Conservation (phyloP, 495 filamentous ascomycete genomes). For the Niebla homalea region DNA sequence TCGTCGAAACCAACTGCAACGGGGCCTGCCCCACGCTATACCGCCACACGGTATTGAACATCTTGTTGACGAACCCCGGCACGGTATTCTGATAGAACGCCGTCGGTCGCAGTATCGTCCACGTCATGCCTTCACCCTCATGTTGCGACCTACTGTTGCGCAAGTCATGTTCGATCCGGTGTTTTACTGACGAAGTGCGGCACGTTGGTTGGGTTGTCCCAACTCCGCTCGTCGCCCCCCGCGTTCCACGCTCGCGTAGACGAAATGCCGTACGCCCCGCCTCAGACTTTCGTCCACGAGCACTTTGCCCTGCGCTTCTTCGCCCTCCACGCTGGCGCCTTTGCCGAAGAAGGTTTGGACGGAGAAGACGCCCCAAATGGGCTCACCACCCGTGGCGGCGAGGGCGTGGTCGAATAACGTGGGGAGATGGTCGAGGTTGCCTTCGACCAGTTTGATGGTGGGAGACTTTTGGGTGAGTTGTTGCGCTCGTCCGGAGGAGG, state of each 20-base stretch:
- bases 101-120: conserved; percentile 39
- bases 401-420: conserved; percentile 39
- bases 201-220: conserved; percentile 40
- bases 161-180: conserved; percentile 50
- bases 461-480: conserved; percentile 31
- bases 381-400: conserved; percentile 19
- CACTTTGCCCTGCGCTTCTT: conserved; percentile 46
- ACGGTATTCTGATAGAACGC: conserved; percentile 50
- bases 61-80: conserved; percentile 42
- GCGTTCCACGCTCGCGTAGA: conserved; percentile 56
- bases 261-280: conserved; percentile 45
- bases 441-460: conserved; percentile 42
- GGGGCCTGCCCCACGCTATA: conserved; percentile 30
- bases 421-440: conserved; percentile 37
- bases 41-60: conserved; percentile 41
- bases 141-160: conserved; percentile 16
- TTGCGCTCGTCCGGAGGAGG: conserved; percentile 37
- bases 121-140: conserved; percentile 8
- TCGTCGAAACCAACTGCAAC: conserved; percentile 43
- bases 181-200: conserved; percentile 51
- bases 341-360: conserved; percentile 34
- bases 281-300: conserved; percentile 46
- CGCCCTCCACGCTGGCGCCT: conserved; percentile 31
- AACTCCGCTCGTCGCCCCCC: conserved; percentile 39
- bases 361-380: conserved; percentile 41